Conservation (phyloP, 495 filamentous ascomycete genomes). For the Lophium mytilinum region DNA sequence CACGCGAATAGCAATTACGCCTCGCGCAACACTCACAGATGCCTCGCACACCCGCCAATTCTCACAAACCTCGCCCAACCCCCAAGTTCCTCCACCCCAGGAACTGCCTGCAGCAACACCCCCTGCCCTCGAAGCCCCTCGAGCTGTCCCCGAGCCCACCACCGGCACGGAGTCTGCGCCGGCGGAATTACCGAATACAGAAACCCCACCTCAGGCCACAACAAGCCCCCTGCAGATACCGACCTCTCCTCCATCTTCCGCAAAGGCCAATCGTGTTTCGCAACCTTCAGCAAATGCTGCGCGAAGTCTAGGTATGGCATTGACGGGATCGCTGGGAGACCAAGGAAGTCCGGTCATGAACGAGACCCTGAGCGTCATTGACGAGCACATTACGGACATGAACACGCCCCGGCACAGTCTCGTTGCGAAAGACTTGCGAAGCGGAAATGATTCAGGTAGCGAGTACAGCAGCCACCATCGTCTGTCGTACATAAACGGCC, state of each 20-base stretch:
- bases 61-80: slow-evolving; percentile 3
- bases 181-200: not conserved
- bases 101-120: slow-evolving; percentile 1
- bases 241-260: not conserved
- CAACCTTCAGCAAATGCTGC: slow-evolving; percentile 24
- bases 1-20: slow-evolving; percentile 33
- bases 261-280: slow-evolving; percentile 7
- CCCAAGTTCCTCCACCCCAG: not conserved
- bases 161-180: not conserved
- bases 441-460: slow-evolving; percentile 71
- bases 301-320: slow-evolving; percentile 42
- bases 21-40: slow-evolving; percentile 25
- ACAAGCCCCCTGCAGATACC: slow-evolving; percentile 15
- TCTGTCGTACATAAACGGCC: slow-evolving; percentile 80
- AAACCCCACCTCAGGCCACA: slow-evolving; percentile 1
- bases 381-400: slow-evolving; percentile 96
- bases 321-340: slow-evolving; percentile 33
- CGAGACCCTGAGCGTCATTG: slow-evolving; percentile 92
- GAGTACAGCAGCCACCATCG: slow-evolving; percentile 81
- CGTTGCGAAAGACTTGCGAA: slow-evolving; percentile 40
- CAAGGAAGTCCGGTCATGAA: slow-evolving; percentile 70
- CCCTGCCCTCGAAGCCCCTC: not conserved
- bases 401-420: slow-evolving; percentile 60
- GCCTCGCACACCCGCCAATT: slow-evolving; percentile 20
- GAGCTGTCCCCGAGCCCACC: not conserved